These are phyloP conservation scores for Nemophila menziesii DNA, from an alignment of 257 asterid species.

Conservation along the genomic window DNA sequence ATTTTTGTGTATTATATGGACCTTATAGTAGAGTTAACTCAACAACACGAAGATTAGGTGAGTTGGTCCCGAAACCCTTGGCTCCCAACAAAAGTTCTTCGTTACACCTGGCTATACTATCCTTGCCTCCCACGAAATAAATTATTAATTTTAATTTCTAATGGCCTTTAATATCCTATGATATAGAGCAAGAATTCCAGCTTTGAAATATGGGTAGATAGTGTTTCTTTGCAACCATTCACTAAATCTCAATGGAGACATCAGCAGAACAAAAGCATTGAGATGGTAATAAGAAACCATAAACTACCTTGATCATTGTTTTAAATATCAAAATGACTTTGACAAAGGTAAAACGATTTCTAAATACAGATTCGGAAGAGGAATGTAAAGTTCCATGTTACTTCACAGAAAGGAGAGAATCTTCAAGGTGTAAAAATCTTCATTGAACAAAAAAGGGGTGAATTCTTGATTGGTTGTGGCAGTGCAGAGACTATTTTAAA, in stretches of 20 bases:
- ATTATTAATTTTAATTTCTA: not conserved
- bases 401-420: constrained; percentile 15
- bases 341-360: not conserved
- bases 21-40: no score
- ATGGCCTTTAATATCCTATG: not conserved
- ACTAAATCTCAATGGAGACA: constrained; percentile 42
- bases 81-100: no score
- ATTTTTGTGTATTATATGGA: no score
- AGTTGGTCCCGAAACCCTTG: no score
- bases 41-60: no score
- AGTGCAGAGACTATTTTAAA: constrained; percentile 20
- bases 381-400: constrained; percentile 20
- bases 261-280: constrained; percentile 38
- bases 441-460: constrained; percentile 26
- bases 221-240: constrained; percentile 56
- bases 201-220: constrained; percentile 20
- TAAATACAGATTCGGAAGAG: constrained; percentile 17
- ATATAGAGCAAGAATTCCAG: constrained; percentile 13
- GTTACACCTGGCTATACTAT: no score
- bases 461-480: constrained; percentile 32
- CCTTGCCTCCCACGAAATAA: no score
- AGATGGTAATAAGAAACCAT: constrained; percentile 21
- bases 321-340: no score
- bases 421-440: constrained; percentile 25
- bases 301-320: no score